Evolutionary conservation across 495 filamentous ascomycete species (phyloP), one percentile per base, ranked within the genome.

Genomic region (Penicillium lividum): DNA sequence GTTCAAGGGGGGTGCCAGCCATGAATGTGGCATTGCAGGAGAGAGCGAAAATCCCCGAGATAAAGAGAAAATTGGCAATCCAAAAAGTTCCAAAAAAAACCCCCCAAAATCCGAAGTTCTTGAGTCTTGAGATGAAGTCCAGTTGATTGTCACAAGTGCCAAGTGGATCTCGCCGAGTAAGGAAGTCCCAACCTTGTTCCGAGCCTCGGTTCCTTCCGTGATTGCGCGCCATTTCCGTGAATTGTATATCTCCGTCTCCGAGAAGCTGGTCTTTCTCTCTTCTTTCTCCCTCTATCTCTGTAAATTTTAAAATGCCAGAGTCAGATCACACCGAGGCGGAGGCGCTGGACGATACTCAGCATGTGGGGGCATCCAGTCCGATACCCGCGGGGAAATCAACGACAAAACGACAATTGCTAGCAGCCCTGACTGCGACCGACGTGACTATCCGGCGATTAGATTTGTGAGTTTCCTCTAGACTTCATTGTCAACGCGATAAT

Each of bases 381-480:
- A 55, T 58, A 49, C 50, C 70, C 62, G 66, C 70, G 59, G 64
- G 61, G 62, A 65, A 63, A 59, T 11, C 60, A 11, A 40, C 58
- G 28, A 48, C 58, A 36, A 68, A 56, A 44, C 70, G 51, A 47
- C 70, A 68, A 63, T 54, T 74, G 54, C 60, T 72, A 46, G 66
- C 65, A 52, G 64, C 70, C 7, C 60, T 79, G 22, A 61, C 45
- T 29, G 65, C 71, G 42, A 69, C 70, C 7, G 75, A 79, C 58
- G 62, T 56, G 38, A 71, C 69, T 16, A 66, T 77, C 28, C 68
- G 66, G 7, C 73, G 76, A 7, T 47, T 79, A 44, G 59, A 77
- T 53, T 68, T 65, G 76, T 79, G 60, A 66, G 73, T 51, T 36
- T 50, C n/a, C 38, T 54, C 33, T 6, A 13, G 18, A 38, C 29